Conservation (phyloP, 169 alveolate species). For the Theileria sp. region DNA sequence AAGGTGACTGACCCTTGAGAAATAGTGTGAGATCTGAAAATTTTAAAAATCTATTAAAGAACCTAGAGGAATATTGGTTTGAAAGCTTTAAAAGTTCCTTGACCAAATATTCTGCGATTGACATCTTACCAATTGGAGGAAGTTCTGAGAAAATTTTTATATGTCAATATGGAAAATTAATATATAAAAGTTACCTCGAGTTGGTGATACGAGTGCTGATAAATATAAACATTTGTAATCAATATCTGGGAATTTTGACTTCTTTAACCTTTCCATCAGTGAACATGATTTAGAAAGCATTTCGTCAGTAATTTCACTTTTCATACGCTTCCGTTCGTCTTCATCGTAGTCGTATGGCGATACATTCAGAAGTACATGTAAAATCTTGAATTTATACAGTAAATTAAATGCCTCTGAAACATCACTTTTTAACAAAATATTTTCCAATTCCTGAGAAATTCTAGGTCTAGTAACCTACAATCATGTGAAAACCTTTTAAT, state of each 20-base stretch:
- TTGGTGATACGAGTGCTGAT: constrained; percentile 51
- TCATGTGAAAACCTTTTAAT: not conserved
- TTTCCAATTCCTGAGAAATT: constrained; percentile 62
- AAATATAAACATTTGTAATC: constrained; percentile 23
- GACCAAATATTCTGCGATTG: constrained; percentile 38
- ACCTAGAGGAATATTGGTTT: constrained; percentile 60
- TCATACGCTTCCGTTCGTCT: not conserved
- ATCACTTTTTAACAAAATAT: constrained; percentile 53
- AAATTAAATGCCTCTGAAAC: constrained; percentile 31
- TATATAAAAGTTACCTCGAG: constrained; percentile 25
- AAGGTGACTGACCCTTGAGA: constrained; percentile 45
- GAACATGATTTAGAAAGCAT: constrained; percentile 28
- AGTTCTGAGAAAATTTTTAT: not conserved
- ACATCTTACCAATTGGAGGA: constrained; percentile 24
- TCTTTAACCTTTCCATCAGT: constrained; percentile 35
- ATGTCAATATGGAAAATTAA: not conserved
- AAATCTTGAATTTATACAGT: constrained; percentile 21
- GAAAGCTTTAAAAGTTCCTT: constrained; percentile 58
- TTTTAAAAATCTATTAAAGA: not conserved
- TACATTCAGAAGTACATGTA: constrained; percentile 32
- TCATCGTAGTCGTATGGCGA: not conserved
- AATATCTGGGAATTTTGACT: constrained; percentile 1
- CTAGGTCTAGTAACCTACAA: constrained; percentile 58
- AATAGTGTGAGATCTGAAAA: constrained; percentile 37
- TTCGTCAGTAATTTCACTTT: constrained; percentile 12